Conservation (phyloP, 2,329 filamentous ascomycete genomes). For the Aspergillus sp. region DNA sequence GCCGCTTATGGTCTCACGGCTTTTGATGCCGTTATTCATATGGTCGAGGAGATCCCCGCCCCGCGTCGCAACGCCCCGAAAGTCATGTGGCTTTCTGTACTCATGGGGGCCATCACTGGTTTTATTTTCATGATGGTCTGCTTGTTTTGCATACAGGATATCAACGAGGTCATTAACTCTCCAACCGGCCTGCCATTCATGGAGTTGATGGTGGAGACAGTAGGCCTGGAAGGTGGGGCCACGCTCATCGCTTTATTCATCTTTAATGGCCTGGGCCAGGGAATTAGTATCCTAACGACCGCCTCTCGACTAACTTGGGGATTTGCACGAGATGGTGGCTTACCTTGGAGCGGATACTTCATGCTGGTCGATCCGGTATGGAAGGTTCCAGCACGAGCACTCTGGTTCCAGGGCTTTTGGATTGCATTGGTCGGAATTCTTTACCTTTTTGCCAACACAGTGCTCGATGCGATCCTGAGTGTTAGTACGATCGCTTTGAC, state of each 20-base stretch:
- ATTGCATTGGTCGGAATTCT: conserved; percentile 55
- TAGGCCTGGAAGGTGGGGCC: conserved; percentile 47
- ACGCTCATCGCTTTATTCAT: conserved; percentile 58
- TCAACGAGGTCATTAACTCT: conserved; percentile 46
- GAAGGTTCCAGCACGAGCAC: conserved; percentile 55
- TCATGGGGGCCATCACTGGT: conserved; percentile 52
- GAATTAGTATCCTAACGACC: conserved; percentile 54
- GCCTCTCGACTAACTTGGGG: conserved; percentile 57
- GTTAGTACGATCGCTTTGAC: conserved; percentile 60
- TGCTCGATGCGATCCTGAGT: conserved; percentile 56
- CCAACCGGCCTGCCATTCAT: conserved; percentile 51
- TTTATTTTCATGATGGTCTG: conserved; percentile 57
- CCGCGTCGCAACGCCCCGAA: conserved; percentile 54
- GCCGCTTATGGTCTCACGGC: conserved; percentile 59
- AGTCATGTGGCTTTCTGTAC: conserved; percentile 56
- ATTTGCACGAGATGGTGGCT: conserved; percentile 56
- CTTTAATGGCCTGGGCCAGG: conserved; percentile 58
- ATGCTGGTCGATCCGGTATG: conserved; percentile 49
- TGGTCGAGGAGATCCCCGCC: conserved; percentile 59
- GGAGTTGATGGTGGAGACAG: conserved; percentile 47
- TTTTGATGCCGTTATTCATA: conserved; percentile 61
- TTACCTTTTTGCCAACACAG: conserved; percentile 57
- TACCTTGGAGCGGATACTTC: conserved; percentile 51
- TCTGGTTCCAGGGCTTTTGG: conserved; percentile 55
- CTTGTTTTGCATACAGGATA: conserved; percentile 53